Conservation (phyloP, 108 stramenopile species). For the Poteriospumella lacustris region DNA sequence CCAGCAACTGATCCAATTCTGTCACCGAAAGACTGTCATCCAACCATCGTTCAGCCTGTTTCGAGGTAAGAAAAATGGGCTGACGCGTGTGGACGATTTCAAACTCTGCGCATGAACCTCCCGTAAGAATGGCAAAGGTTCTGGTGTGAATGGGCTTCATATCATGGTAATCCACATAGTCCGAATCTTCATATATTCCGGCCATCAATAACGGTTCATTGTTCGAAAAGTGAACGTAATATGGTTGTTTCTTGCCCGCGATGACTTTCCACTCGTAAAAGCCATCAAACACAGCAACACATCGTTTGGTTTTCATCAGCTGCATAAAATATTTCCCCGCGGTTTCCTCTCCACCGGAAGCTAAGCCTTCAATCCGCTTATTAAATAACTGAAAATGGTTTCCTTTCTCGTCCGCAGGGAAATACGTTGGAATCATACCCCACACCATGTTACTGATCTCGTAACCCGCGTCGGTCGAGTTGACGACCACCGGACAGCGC, state of each 20-base stretch:
- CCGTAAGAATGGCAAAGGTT: neutral
- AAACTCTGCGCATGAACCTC: neutral
- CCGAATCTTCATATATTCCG: neutral
- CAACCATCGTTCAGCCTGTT: neutral
- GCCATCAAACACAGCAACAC: conserved; percentile 2
- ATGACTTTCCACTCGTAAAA: conserved; percentile 3
- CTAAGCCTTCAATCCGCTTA: neutral
- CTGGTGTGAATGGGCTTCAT: neutral
- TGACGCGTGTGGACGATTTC: neutral
- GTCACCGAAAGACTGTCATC: neutral
- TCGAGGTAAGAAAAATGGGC: neutral
- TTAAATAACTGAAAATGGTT: neutral
- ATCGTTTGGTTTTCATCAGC: neutral
- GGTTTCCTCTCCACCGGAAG: neutral
- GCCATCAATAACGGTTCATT: neutral
- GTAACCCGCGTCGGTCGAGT: too few species aligned
- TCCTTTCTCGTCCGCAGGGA: neutral
- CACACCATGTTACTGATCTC: neutral
- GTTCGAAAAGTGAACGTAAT: neutral
- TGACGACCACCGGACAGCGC: too few species aligned
- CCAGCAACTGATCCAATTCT: neutral
- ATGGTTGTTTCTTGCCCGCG: neutral
- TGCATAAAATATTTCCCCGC: neutral
- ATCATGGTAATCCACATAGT: neutral
- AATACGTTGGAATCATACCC: neutral